These are phyloP conservation scores for Pestalotiopsis fici DNA, from an alignment of 2,329 filamentous ascomycete species.

Conservation along the genomic window DNA sequence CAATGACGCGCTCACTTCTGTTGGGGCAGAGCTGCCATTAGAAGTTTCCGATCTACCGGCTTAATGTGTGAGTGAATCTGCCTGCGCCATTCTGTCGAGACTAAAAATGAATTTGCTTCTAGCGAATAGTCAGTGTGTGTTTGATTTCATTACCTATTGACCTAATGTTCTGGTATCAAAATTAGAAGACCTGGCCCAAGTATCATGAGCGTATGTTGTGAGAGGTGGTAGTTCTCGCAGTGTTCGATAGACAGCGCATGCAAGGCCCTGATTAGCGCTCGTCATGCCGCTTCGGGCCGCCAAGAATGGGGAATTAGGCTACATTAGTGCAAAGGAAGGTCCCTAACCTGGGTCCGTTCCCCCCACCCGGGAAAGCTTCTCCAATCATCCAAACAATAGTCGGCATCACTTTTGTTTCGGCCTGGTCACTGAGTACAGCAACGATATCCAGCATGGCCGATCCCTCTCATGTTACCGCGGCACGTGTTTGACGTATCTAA, in stretches of 20 bases:
- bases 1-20: slow-evolving; percentile 19
- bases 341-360: not conserved
- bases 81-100: not conserved
- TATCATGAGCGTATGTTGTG: not conserved
- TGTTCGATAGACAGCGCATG: not conserved
- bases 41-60: not conserved
- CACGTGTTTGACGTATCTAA: not conserved
- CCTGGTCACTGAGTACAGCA: not conserved
- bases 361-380: not conserved
- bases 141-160: no score
- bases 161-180: no score
- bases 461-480: not conserved
- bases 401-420: not conserved
- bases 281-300: not conserved
- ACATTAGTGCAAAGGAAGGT: not conserved
- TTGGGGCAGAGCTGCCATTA: not conserved
- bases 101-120: not conserved
- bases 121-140: no score
- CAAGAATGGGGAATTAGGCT: not conserved
- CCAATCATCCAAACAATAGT: not conserved
- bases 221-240: not conserved
- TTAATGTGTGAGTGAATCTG: not conserved
- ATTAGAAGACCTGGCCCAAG: not conserved
- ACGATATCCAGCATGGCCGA: not conserved
- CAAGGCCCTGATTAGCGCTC: not conserved